Percentiles rank a stretch among this genome's conserved stretches.
Conservation (phyloP, 1,284 basidiomycete genomes). For the Trametes versicolor region DNA sequence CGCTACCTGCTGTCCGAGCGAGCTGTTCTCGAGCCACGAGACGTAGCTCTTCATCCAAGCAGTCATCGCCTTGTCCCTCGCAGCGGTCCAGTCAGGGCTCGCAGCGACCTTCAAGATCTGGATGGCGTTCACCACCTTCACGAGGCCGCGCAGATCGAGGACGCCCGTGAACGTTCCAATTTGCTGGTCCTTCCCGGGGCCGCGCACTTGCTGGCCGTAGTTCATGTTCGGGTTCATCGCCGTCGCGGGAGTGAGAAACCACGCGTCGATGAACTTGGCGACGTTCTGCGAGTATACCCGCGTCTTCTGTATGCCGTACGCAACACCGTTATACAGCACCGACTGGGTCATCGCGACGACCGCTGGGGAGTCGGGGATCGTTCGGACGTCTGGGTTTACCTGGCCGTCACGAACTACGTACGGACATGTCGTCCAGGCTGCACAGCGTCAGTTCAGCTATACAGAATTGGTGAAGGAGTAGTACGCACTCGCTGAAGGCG, state of each 20-base stretch:
- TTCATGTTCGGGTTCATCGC: slow-evolving; percentile 76
- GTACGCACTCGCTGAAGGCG: slow-evolving; percentile 43
- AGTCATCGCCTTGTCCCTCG: slow-evolving; percentile 58
- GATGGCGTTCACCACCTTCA: slow-evolving; percentile 68
- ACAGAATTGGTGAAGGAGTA: not conserved
- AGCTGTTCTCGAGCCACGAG: slow-evolving; percentile 63
- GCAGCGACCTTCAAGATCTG: slow-evolving; percentile 61
- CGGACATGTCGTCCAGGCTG: slow-evolving; percentile 71
- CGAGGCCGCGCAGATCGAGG: slow-evolving; percentile 69
- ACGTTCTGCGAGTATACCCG: slow-evolving; percentile 50
- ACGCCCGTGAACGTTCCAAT: slow-evolving; percentile 67
- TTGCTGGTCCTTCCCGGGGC: slow-evolving; percentile 59
- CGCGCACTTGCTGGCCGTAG: slow-evolving; percentile 72
- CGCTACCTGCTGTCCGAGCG: slow-evolving; percentile 58
- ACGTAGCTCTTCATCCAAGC: slow-evolving; percentile 62
- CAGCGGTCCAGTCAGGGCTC: slow-evolving; percentile 64
- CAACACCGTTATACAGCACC: slow-evolving; percentile 68
- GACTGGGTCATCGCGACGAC: slow-evolving; percentile 67
- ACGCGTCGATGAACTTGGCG: slow-evolving; percentile 59
- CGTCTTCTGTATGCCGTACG: slow-evolving; percentile 59
- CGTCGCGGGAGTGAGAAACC: slow-evolving; percentile 68
- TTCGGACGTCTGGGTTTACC: slow-evolving; percentile 72
- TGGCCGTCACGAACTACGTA: slow-evolving; percentile 70
- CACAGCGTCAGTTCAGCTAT: slow-evolving; percentile 10
- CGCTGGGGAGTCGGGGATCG: slow-evolving; percentile 62